Evolutionary conservation across 2,329 filamentous ascomycete genomes (phyloP), one percentile per base, ranked within the genome.

Genomic region (Cordyceps javanica): DNA sequence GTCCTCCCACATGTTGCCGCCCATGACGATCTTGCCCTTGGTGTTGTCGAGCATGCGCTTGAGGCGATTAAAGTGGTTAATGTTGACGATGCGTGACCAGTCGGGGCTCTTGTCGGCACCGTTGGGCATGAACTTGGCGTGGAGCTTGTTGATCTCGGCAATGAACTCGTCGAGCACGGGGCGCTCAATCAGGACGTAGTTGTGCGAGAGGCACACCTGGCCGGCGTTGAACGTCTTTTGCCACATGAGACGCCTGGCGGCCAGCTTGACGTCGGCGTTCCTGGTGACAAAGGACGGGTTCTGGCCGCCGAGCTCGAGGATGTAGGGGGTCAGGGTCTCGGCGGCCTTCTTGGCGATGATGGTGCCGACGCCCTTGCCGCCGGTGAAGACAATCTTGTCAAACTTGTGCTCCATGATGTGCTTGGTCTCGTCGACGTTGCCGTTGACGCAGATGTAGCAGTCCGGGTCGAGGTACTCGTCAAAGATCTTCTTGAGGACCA

Each of bases 301-400:
- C 62, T 83, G 81, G 60, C 94, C 94, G 59, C 94, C 94, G 48
- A 99, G 83, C 77, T 99, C 94, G 49, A 97, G 84, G 10, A 87
- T 83, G 23, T 96, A 86, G 0, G 94, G 94, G 0, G 94, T 97
- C 60, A 96, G 80, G 38, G 90, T 87, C 68, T 91, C 85, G 60
- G 94, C 93, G 0, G 93, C 94, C 71, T 95, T 96, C 72, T 92
- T 87, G 49, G 90, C 83, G 55, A 97, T 86, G 67, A 97, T 92
- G 68, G 87, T 91, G 67, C 90, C 94, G 19, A 97, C 91, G 28
- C 70, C 76, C 54, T 82, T 81, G 66, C 85, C 87, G 56, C 94
- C 94, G 1, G 94, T 99, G 77, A 96, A 99, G 78, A 94, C 92
- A 67, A 99, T 95, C 82, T 97, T 97, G 76, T 95, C 92, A 88